Conservation (phyloP, 108 stramenopile species). For the Cyclotella baltica region DNA sequence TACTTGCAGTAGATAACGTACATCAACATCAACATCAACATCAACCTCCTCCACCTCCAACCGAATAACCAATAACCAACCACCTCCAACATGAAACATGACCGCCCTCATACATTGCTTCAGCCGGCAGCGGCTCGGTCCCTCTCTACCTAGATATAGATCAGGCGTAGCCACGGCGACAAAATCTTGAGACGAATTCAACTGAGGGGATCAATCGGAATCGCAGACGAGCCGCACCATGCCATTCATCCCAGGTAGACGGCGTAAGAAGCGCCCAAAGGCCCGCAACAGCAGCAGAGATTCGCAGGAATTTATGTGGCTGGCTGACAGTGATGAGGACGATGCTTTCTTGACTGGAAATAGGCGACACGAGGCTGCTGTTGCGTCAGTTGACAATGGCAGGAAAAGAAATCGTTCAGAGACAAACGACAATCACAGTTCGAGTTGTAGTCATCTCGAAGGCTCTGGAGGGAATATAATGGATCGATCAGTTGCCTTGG, state of each 20-base stretch:
- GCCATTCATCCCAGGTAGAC: neutral
- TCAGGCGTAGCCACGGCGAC: no score
- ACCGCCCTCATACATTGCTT: no score
- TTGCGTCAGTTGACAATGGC: neutral
- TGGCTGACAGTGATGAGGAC: neutral
- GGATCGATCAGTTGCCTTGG: neutral
- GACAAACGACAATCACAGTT: neutral
- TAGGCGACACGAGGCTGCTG: neutral
- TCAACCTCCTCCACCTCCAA: no score
- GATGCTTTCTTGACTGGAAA: slow-evolving; percentile 12
- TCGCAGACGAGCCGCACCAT: no score
- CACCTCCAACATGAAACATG: no score
- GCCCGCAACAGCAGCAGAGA: neutral
- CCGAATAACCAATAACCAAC: no score
- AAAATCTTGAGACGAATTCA: no score
- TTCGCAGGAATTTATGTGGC: neutral
- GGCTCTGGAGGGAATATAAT: neutral
- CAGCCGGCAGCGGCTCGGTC: no score
- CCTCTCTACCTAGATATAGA: no score
- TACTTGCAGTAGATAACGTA: neutral
- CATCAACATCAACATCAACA: neutral
- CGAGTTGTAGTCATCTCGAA: no score
- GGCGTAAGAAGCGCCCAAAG: neutral
- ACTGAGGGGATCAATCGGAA: no score
- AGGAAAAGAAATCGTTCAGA: neutral